phyloP scores from a whole-genome alignment of 768 basidiomycete species.

The Mycena sanguinolenta region DNA sequence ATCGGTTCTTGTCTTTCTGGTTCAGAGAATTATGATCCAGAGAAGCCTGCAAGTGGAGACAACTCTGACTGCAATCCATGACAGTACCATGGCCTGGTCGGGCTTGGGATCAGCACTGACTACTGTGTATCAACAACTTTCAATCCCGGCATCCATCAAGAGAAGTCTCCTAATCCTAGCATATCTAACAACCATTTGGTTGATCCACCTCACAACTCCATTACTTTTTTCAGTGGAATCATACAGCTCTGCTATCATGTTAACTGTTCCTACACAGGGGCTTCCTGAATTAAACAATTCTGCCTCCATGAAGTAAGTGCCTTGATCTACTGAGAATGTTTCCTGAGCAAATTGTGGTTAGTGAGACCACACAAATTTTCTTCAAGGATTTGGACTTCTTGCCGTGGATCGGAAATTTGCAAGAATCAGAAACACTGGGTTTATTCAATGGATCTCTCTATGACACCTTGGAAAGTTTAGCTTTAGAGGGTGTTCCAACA shows the following conservation, averaged over 20 bases:
- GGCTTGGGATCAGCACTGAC: constrained; percentile 1
- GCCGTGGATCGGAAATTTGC: not conserved
- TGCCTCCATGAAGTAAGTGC: not conserved
- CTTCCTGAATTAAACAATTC: constrained; percentile 4
- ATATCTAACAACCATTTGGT: not conserved
- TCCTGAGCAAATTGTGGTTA: not conserved
- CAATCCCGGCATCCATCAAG: constrained; percentile 1
- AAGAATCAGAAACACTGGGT: constrained; percentile 1
- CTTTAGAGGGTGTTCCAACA: not conserved
- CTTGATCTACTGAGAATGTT: not conserved
- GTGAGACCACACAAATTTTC: not conserved
- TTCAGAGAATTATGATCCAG: constrained; percentile 2
- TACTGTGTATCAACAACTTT: constrained; percentile 6
- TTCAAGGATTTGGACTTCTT: not conserved
- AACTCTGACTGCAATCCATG: constrained; percentile 2
- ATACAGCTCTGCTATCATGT: not conserved
- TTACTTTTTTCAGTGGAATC: not conserved
- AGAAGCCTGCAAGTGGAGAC: not conserved
- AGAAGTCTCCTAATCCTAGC: not conserved
- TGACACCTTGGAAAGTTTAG: not conserved
- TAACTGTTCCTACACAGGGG: not conserved
- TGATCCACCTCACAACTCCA: not conserved
- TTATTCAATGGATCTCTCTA: not conserved
- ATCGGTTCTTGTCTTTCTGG: not conserved
- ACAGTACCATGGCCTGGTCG: not conserved